A percentile compares a stretch with the other conserved stretches of the same genome.
Conservation (phyloP, 2,329 filamentous ascomycete species). For the Verticillium nubilum region DNA sequence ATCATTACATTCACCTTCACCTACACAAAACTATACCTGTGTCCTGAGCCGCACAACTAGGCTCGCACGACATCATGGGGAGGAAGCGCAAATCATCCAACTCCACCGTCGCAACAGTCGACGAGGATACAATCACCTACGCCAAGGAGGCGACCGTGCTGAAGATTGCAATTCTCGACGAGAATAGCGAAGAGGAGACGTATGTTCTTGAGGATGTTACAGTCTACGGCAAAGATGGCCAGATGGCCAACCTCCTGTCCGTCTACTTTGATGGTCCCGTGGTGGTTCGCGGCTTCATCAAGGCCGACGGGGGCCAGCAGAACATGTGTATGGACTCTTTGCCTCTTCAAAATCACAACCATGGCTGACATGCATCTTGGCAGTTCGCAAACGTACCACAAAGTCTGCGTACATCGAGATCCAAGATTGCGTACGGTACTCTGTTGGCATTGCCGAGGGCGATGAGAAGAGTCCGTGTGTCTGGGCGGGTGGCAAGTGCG, state of each 20-base stretch:
- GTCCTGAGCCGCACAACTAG: background rate
- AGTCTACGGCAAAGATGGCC: conserved; percentile 49
- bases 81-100: conserved; percentile 35
- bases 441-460: conserved; percentile 41
- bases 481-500: conserved; percentile 60
- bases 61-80: conserved; percentile 25
- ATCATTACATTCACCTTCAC: too few relatives aligned
- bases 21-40: background rate
- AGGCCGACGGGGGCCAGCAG: conserved; percentile 30
- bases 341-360: background rate
- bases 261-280: conserved; percentile 57
- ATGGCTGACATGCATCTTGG: background rate
- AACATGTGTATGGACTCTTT: conserved; percentile 34
- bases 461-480: conserved; percentile 48
- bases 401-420: conserved; percentile 46
- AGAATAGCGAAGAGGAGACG: background rate
- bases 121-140: conserved; percentile 26
- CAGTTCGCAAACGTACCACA: conserved; percentile 27
- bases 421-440: conserved; percentile 39
- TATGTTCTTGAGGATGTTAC: conserved; percentile 38
- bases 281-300: conserved; percentile 46
- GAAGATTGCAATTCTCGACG: conserved; percentile 14
- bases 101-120: conserved; percentile 38
- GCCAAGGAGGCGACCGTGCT: conserved; percentile 28
- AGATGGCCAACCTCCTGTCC: conserved; percentile 53